Conservation (phyloP, 1,284 basidiomycete genomes). For the Ustilago curta region DNA sequence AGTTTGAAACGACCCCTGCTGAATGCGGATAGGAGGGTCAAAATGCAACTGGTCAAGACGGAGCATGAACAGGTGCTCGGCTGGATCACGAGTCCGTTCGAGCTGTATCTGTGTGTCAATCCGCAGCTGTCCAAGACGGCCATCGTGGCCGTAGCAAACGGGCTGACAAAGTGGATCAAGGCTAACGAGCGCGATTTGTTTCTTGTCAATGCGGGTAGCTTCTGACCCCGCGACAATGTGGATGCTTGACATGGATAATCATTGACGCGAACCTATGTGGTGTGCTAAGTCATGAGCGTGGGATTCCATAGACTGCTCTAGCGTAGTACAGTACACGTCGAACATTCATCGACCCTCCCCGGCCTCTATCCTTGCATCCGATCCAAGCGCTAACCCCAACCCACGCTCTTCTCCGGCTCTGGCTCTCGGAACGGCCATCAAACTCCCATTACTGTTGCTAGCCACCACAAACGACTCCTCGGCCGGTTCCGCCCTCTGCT, state of each 20-base stretch:
- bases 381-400: slow-evolving; percentile 2
- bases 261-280: no score
- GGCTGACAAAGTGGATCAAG: slow-evolving; percentile 88
- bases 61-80: slow-evolving; percentile 80
- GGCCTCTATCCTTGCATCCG: not conserved
- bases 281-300: no score
- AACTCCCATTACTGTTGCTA: slow-evolving; percentile 34
- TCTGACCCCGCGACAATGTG: slow-evolving; percentile 22
- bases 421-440: slow-evolving; percentile 24
- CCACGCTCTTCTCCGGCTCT: not conserved
- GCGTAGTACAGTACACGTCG: no score
- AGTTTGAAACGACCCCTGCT: slow-evolving; percentile 4
- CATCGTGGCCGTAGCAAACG: slow-evolving; percentile 85
- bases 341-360: not conserved
- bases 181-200: slow-evolving; percentile 85
- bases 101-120: slow-evolving; percentile 86
- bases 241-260: no score
- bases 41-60: slow-evolving; percentile 77
- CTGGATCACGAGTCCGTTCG: slow-evolving; percentile 91
- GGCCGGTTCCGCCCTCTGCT: slow-evolving; percentile 1
- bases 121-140: slow-evolving; percentile 86
- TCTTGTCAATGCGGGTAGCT: slow-evolving; percentile 63
- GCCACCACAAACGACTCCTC: slow-evolving; percentile 15
- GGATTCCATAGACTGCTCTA: no score
- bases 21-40: slow-evolving; percentile 28